phyloP scores from a whole-genome alignment of 2,329 filamentous ascomycete species.

The Tolypocladium ophioglossoides region DNA sequence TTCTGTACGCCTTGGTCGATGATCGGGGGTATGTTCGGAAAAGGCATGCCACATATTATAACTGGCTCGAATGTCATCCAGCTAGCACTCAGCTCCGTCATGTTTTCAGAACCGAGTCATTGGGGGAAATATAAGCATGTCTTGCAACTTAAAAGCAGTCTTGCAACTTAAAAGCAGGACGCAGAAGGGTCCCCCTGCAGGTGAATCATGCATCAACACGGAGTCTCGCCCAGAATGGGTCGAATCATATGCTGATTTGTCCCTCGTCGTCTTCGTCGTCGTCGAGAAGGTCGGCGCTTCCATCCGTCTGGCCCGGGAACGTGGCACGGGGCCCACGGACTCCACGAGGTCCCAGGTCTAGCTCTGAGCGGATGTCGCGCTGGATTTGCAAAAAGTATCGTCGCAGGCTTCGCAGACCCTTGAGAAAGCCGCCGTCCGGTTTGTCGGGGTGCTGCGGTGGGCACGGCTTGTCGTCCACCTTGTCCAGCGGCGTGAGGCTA shows the following conservation, averaged over 20 bases:
- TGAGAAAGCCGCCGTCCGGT: slow-evolving; percentile 80
- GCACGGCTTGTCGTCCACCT: slow-evolving; percentile 52
- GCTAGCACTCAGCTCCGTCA: neutral
- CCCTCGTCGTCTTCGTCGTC: slow-evolving; percentile 17
- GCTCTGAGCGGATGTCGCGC: slow-evolving; percentile 54
- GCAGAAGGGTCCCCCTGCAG: neutral
- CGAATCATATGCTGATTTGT: neutral
- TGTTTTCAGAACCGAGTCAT: neutral
- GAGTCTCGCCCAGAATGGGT: neutral
- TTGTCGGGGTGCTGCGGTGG: slow-evolving; percentile 73
- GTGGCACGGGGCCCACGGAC: slow-evolving; percentile 4
- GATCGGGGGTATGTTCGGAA: neutral
- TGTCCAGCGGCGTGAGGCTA: slow-evolving; percentile 81
- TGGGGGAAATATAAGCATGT: neutral
- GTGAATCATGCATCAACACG: neutral
- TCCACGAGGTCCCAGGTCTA: slow-evolving; percentile 33
- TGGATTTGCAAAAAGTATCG: slow-evolving; percentile 84
- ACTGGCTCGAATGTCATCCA: neutral
- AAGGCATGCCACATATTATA: neutral
- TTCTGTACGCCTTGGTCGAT: neutral
- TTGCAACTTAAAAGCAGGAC: neutral
- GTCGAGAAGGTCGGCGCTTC: slow-evolving; percentile 13
- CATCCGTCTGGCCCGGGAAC: slow-evolving; percentile 10
- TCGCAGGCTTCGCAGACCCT: slow-evolving; percentile 67
- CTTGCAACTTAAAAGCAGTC: neutral